Evolutionary conservation across 2,329 filamentous ascomycete species (phyloP).

Genomic region (Trichoderma sp.): DNA sequence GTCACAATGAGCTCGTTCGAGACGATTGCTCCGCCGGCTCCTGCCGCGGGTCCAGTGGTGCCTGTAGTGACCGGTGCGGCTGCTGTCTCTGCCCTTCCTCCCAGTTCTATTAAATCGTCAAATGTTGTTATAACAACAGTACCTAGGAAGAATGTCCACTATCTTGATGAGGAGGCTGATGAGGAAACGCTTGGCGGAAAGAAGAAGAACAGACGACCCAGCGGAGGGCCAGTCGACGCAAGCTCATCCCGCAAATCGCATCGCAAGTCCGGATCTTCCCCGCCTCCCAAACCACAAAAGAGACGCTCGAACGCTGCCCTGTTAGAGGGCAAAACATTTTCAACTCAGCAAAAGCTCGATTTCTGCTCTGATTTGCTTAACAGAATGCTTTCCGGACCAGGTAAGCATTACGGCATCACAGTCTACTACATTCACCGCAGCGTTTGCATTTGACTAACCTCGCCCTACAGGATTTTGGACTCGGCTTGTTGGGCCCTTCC

Average conservation of each 20-base stretch:
- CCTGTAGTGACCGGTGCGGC: neutral
- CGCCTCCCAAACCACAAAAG: conserved; percentile 37
- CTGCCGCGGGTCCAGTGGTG: neutral
- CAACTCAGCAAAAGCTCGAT: conserved; percentile 46
- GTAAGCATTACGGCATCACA: conserved; percentile 33
- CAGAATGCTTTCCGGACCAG: conserved; percentile 60
- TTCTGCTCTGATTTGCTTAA: conserved; percentile 57
- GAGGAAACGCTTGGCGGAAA: conserved; percentile 36
- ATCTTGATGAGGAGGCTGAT: conserved; percentile 45
- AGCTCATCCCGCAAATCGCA: conserved; percentile 1
- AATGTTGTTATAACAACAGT: neutral
- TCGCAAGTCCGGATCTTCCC: conserved; percentile 29
- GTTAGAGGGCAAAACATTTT: conserved; percentile 33
- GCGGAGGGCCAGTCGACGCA: conserved; percentile 18
- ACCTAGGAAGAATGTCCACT: conserved; percentile 47
- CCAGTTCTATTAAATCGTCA: neutral
- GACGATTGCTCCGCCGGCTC: neutral
- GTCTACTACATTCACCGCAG: neutral
- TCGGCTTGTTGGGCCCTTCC: conserved; percentile 60
- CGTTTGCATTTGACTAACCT: neutral
- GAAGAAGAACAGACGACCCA: conserved; percentile 45
- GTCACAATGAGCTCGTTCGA: conserved; percentile 59
- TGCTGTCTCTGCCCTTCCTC: neutral
- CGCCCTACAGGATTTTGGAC: conserved; percentile 57
- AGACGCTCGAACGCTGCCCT: conserved; percentile 34